A percentile compares a stretch with the other conserved stretches of the same genome.
Evolutionary conservation across 1,139 yeast species (phyloP).

Genomic region (Geotrichum carabidarum): DNA sequence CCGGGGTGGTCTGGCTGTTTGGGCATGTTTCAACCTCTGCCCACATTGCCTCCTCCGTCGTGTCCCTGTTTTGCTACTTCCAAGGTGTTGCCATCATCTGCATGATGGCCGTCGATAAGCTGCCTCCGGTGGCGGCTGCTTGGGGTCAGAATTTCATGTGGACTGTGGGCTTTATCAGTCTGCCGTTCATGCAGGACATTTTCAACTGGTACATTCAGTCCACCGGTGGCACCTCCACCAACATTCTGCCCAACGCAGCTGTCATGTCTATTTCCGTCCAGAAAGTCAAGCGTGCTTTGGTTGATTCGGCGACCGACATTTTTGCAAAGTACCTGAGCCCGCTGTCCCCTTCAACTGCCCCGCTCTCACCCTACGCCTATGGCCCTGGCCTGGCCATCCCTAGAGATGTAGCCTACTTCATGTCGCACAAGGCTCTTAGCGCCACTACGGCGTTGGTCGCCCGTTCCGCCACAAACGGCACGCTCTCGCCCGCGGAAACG

Average conservation of each 20-base stretch:
- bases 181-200: constrained; percentile 75
- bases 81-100: constrained; percentile 88
- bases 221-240: constrained; percentile 88
- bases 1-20: constrained; percentile 78
- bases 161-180: constrained; percentile 86
- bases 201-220: constrained; percentile 93
- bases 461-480: constrained; percentile 13
- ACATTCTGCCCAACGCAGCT: constrained; percentile 53
- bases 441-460: not conserved
- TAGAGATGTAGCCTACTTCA: constrained; percentile 18
- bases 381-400: constrained; percentile 6
- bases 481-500: constrained; percentile 44
- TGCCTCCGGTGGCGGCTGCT: constrained; percentile 96
- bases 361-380: not conserved
- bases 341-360: not conserved
- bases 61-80: constrained; percentile 87
- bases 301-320: not conserved
- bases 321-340: constrained; percentile 8
- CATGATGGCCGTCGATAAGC: constrained; percentile 90
- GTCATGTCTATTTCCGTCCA: constrained; percentile 52
- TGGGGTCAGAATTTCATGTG: constrained; percentile 97
- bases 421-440: constrained; percentile 13
- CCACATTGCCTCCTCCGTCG: constrained; percentile 91
- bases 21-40: constrained; percentile 95
- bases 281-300: constrained; percentile 11